Evolutionary conservation across 176 grass and related monocot species (phyloP).

Genomic region (Themeda triandra): DNA sequence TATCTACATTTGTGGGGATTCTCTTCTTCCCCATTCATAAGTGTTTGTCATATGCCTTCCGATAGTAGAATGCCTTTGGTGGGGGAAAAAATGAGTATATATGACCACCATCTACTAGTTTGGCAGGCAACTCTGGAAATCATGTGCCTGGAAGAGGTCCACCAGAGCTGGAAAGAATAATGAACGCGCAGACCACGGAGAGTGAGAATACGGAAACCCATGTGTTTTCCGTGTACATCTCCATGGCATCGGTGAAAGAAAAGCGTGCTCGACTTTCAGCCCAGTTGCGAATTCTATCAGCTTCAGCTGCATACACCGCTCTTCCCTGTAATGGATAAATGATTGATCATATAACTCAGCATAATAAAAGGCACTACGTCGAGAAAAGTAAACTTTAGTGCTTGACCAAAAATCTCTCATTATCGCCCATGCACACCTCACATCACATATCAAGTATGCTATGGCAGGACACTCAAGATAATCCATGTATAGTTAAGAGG

Average conservation of each 20-base stretch:
- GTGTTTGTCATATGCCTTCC: not conserved
- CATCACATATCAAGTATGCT: not conserved
- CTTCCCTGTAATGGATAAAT: slow-evolving; percentile 52
- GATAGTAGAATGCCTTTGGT: slow-evolving; percentile 9
- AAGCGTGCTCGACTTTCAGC: slow-evolving; percentile 88
- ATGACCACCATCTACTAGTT: not conserved
- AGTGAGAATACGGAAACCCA: slow-evolving; percentile 98
- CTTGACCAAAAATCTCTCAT: not conserved
- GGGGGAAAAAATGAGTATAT: not conserved
- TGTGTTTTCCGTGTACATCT: slow-evolving; percentile 94
- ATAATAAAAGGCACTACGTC: not conserved
- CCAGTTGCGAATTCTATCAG: slow-evolving; percentile 96
- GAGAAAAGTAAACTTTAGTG: not conserved
- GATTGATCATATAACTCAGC: not conserved
- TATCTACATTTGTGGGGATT: slow-evolving; percentile 8
- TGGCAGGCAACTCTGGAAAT: not conserved
- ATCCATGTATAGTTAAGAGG: not conserved
- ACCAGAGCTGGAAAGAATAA: slow-evolving; percentile 91
- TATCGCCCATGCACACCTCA: not conserved
- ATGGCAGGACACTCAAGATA: not conserved
- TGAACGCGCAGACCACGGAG: slow-evolving; percentile 93
- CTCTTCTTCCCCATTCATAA: slow-evolving; percentile 10
- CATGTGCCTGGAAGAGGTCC: slow-evolving; percentile 75
- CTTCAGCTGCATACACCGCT: slow-evolving; percentile 92
- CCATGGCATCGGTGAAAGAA: slow-evolving; percentile 97